phyloP scores from a whole-genome alignment of 129 eudicot species.

The Centaurea solstitialis region DNA sequence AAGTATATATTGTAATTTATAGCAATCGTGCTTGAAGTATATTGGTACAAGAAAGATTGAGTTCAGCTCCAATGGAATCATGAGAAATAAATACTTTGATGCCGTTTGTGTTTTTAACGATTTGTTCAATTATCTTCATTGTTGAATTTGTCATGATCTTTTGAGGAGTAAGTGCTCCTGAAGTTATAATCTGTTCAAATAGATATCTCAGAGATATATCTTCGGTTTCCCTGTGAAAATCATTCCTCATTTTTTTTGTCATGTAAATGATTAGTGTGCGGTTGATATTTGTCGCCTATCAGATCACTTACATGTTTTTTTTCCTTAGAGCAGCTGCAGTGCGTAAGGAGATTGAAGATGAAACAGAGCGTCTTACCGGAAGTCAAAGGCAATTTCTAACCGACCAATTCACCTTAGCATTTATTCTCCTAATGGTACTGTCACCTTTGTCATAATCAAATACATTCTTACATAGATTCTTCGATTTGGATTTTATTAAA shows the following conservation, averaged over 20 bases:
- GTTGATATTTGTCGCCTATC: background rate
- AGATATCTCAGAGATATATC: background rate
- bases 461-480: background rate
- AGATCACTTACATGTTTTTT: constrained; percentile 14
- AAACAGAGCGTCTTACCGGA: constrained; percentile 94
- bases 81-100: background rate
- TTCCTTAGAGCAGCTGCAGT: constrained; percentile 76
- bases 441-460: constrained; percentile 1
- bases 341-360: constrained; percentile 93
- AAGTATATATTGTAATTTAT: no score
- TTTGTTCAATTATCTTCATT: background rate
- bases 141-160: constrained; percentile 7
- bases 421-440: constrained; percentile 89
- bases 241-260: background rate
- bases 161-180: background rate
- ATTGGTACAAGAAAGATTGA: background rate
- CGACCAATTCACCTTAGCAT: constrained; percentile 96
- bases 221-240: constrained; percentile 1
- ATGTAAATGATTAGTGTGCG: constrained; percentile 14
- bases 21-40: no score
- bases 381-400: constrained; percentile 82
- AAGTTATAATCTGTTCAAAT: constrained; percentile 5
- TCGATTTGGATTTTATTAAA: background rate
- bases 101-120: background rate
- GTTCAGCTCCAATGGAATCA: constrained; percentile 2